Base-by-base conservation (phyloP, 148 eudicot species). In the Rhododendron kiyosumense region DNA sequence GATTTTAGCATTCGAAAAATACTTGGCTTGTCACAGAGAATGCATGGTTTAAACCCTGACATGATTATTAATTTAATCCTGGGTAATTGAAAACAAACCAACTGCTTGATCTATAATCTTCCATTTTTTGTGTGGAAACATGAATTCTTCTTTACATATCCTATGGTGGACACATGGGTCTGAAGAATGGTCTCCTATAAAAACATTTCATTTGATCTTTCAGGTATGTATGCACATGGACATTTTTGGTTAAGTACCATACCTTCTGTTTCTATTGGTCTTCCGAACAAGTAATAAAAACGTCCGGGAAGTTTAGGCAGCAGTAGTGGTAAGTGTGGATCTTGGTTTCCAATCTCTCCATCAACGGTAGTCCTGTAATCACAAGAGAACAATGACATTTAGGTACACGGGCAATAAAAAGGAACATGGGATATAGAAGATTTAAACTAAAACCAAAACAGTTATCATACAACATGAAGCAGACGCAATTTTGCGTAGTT, bases 271-370 rank as follows among this genome's bases (percentile, higher is more conserved):
- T 71, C 41, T 71, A 96, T 96, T 84, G 98, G 95, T 93, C 94
- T 96, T 41, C 98, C 98, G 57, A 96, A 94, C 32, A 87, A 83
- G 88, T 84, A 93, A 83, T 96, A 96, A 12, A 94, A 90, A 63
- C 99, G 94, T 14, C 99, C 99, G 4, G 99, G 96, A 86, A 91
- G 54, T 89, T 94, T 93, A 1, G 99, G 96, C 79, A 89, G 11
- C 15, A 94, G 73, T 78, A 91, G 83, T 17, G 98, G 99, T 36
- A 93, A 78, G 86, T 89, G 88, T 45, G 85, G 30, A 81, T 87
- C 92, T 87, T 93, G 96, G 83, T 93, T 94, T 77, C 89, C 83
- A 46, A 94, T 94, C 85, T 96, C 96, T 65, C 98, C 95, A 63
- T 52, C 86, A 65, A 36, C 61, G 9, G 88, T 91, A 36, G 73